Base-by-base conservation (phyloP, 129 eudicot species). In the Sambucus nigra region DNA sequence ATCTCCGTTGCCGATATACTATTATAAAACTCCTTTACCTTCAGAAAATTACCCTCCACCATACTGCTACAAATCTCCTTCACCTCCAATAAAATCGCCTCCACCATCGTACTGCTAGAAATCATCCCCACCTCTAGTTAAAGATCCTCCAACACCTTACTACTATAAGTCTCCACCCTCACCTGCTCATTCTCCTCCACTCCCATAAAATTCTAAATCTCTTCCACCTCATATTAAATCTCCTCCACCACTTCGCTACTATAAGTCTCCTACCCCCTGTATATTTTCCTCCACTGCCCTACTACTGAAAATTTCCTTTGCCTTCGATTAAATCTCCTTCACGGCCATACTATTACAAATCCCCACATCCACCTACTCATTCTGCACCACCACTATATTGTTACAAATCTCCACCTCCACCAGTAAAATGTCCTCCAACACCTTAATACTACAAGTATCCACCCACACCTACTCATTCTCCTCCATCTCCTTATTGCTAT, bases 261-360 rank as follows among this genome's bases (percentile, higher is more conserved):
- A 76, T 52, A 66, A 64, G 31, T 68, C 82, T 1, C 77, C 82
- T 3, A 74, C 82, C 0, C 77, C 76, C 76, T 0, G 0, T 44
- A 0, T 26, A 53, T 25, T 55, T 53, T 0, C 64, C 48, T 0
- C 71, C 58, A 3, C 58, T 67, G 8, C 73, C 73, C 1, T 68
- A 68, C 31, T 38, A 35, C 0, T 69, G 54, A 17, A 61, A 58
- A 0, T 74, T 73, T 11, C 81, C 81, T 7, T 67, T 67, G 0
- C 73, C 74, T 2, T 64, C 69, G 0, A 0, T 17, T 2, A 25
- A 44, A 7, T 65, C 63, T 0, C 68, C 68, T 5, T 73, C 77
- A 12, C 82, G 77, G 12, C 82, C 82, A 9, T 60, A 60, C 13
- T 2, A 15, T 0, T 70, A 69, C 49, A 56, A 51, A 5, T 70